phyloP scores from a whole-genome alignment of 768 basidiomycete species.

The Lentinula detonsa region DNA sequence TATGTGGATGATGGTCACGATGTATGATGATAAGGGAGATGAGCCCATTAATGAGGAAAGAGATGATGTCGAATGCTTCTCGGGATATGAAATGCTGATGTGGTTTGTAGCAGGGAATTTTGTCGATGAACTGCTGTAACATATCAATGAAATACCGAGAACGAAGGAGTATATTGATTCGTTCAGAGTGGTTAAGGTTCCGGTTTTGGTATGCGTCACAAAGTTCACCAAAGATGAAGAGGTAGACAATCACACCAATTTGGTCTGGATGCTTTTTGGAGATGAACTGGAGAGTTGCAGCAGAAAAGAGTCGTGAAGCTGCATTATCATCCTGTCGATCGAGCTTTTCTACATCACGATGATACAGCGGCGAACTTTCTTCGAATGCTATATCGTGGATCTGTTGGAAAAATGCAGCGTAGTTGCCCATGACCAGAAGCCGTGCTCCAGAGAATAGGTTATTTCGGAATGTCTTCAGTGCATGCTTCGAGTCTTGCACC shows the following conservation, averaged over 20 bases:
- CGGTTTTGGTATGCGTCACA: conserved; percentile 33
- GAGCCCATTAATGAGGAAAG: conserved; percentile 24
- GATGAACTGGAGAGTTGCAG: conserved; percentile 19
- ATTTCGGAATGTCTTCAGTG: conserved; percentile 23
- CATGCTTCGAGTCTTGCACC: conserved; percentile 28
- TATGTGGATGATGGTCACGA: conserved; percentile 21
- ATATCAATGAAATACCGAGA: conserved; percentile 22
- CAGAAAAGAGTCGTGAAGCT: conserved; percentile 32
- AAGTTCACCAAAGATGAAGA: conserved; percentile 34
- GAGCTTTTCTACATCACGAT: conserved; percentile 25
- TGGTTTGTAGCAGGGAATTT: conserved; percentile 11
- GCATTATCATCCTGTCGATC: conserved; percentile 42
- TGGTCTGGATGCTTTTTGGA: conserved; percentile 18
- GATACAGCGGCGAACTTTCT: conserved; percentile 14
- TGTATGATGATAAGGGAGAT: conserved; percentile 24
- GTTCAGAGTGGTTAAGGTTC: conserved; percentile 16
- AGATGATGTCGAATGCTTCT: conserved; percentile 25
- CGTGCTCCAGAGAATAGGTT: conserved; percentile 25
- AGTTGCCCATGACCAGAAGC: conserved; percentile 19
- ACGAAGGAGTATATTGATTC: conserved; percentile 23
- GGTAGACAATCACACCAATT: conserved; percentile 23
- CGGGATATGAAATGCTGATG: conserved; percentile 21
- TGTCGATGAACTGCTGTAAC: conserved; percentile 20
- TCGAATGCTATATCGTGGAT: conserved; percentile 14
- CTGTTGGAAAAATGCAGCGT: conserved; percentile 12